Percentiles rank a stretch among this genome's conserved stretches.
Evolutionary conservation across 1,284 basidiomycete genomes (phyloP).

Genomic region (Cerrena zonata): DNA sequence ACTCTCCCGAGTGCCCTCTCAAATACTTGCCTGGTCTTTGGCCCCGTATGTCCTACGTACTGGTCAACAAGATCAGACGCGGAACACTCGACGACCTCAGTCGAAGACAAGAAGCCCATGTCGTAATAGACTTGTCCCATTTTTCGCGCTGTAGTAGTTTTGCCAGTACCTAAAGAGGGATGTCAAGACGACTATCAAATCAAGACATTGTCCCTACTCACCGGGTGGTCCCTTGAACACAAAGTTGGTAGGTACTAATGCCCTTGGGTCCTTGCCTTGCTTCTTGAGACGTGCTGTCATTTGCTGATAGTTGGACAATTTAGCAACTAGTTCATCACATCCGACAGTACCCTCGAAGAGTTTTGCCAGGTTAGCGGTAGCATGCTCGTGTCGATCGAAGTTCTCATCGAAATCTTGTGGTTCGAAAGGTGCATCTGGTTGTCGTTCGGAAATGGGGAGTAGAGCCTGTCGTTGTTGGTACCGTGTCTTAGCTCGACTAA

Average conservation of each 20-base stretch:
- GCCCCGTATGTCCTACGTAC: conserved; percentile 64
- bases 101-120: conserved; percentile 54
- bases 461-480: conserved; percentile 41
- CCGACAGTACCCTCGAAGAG: conserved; percentile 61
- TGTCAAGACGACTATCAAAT: neutral
- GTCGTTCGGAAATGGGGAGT: conserved; percentile 27
- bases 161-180: conserved; percentile 31
- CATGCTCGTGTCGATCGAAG: conserved; percentile 41
- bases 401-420: conserved; percentile 60
- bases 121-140: conserved; percentile 55
- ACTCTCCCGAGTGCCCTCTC: conserved; percentile 59
- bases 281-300: conserved; percentile 40
- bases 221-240: conserved; percentile 70
- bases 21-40: conserved; percentile 51
- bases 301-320: conserved; percentile 46
- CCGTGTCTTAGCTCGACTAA: conserved; percentile 47
- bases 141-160: conserved; percentile 40
- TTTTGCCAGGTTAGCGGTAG: conserved; percentile 45
- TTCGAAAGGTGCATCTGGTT: conserved; percentile 42
- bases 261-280: conserved; percentile 36
- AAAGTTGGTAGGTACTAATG: conserved; percentile 58
- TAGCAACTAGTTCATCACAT: conserved; percentile 45
- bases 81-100: conserved; percentile 56
- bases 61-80: conserved; percentile 61
- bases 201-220: conserved; percentile 15